Base-by-base conservation (phyloP, 495 filamentous ascomycete species). In the Podospora australis region DNA sequence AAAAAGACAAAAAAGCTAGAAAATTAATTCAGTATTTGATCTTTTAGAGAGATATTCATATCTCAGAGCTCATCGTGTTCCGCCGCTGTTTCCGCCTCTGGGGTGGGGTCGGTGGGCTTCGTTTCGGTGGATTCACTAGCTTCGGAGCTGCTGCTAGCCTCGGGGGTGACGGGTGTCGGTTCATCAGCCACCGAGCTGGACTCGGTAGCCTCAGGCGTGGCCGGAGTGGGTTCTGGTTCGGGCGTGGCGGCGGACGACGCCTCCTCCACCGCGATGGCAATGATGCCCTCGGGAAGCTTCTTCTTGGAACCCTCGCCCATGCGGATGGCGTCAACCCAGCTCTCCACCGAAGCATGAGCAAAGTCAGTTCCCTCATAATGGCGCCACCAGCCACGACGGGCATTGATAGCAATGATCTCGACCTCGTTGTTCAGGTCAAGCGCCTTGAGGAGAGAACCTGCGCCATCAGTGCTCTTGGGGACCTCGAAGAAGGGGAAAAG, bases 281-380 rank as follows among this genome's bases (percentile, higher is more conserved):
- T 66, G 30, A 95, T 53, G 8, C 78, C 82, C 38, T 84, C 86
- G 4, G 91, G 90, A 32, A 97, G 56, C 70, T 83, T 87, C 63
- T 82, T 76, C 74, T 90, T 96, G 17, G 75, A 63, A 5, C 85
- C 84, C 55, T 96, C 94, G 38, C 90, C 88, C 61, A 98, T 71
- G 20, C 86, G 79, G 53, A 96, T 88, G 2, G 76, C 78, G 63
- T 98, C 92, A 52, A 97, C 75, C 90, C 90, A 97, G 44, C 72
- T 70, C 65, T 95, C 88, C 28, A 97, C 67, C 8, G 74, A 73
- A 25, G 73, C 72, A 24, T 75, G 60, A 9, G 71, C 73, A 50
- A 80, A 87, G 19, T 82, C 77, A 13, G 60, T 67, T 4, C 71
- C 68, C 28, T 74, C 68, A 56, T 84, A 94, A 29, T 75, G 79